Base-by-base conservation (phyloP, 2,329 filamentous ascomycete species). In the Eutypa lata region DNA sequence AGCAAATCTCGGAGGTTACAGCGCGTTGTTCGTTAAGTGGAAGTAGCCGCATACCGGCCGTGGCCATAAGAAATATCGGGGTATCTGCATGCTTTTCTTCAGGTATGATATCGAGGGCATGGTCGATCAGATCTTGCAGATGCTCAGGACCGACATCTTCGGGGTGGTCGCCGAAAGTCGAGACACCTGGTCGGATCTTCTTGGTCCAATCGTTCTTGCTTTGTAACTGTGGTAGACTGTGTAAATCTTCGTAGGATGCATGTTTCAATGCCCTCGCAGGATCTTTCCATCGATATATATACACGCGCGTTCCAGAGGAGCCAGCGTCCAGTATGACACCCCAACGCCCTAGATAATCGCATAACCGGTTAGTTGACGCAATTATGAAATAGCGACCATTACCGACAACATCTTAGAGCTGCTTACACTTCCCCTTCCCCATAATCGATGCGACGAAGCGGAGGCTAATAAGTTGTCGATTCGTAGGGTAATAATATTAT, bases 271-370 rank as follows among this genome's bases (percentile, higher is more conserved):
- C 87, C 61, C 80, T 80, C 38, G 83, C 77, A 58, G 86, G 86
- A 66, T 95, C 88, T 66, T 92, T 83, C 94, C 94, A 99, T 72
- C 87, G 84, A 75, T 99, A 99, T 53, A 99, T 84, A 71, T 99
- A 91, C 58, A 96, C 81, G 69, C 94, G 89, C 65, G 93, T 97
- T 69, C 94, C 93, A 71, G 94, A 97, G 72, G 94, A 97, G 63
- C 94, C 94, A 70, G 94, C 94, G 81, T 99, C 94, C 67, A 99
- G 83, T 68, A 99, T 92, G 65, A 97, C 90, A 69, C 92, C 94
- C 80, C 95, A 97, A 76, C 83, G 81, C 67, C 79, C 81, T 84
- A 48, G 16, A 7, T 10, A 26, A n/a, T 10, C 48, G 38, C n/a
- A n/a, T 43, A 11, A 21, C 19, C 38, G 8, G 38, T 42, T 21